Percentiles rank a stretch among this genome's conserved stretches.
Evolutionary conservation across 805 yeast genomes (phyloP).

Genomic region (Komagataella pastoris): DNA sequence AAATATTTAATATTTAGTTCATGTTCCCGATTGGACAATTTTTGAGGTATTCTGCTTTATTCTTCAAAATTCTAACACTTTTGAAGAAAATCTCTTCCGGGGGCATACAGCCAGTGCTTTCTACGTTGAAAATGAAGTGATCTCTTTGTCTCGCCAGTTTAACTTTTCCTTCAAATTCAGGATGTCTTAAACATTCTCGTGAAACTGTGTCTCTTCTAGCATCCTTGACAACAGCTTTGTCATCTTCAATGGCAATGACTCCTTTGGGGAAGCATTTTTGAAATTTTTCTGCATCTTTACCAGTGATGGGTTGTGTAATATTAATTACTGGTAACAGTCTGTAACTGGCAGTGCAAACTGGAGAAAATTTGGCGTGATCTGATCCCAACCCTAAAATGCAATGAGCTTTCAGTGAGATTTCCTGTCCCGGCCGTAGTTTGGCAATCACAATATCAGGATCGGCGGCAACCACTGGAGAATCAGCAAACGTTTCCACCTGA

Average conservation of each 20-base stretch:
- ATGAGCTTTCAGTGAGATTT: conserved; percentile 79
- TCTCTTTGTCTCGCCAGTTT: conserved; percentile 84
- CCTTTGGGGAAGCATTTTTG: conserved; percentile 90
- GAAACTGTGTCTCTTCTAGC: conserved; percentile 94
- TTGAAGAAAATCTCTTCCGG: conserved; percentile 95
- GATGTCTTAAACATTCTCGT: conserved; percentile 90
- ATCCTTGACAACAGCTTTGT: conserved; percentile 72
- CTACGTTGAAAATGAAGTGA: conserved; percentile 90
- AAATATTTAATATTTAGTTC: background rate
- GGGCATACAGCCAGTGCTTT: conserved; percentile 91
- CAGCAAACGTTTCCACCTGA: conserved; percentile 60
- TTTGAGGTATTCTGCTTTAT: conserved; percentile 71
- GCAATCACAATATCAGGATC: conserved; percentile 88
- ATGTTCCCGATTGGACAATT: conserved; percentile 55
- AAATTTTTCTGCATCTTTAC: conserved; percentile 65
- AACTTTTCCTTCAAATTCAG: conserved; percentile 80
- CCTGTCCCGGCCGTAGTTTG: conserved; percentile 94
- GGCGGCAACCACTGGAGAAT: conserved; percentile 55
- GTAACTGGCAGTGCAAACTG: conserved; percentile 94
- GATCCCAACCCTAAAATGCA: conserved; percentile 85
- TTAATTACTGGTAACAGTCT: conserved; percentile 82
- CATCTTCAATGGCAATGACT: conserved; percentile 64
- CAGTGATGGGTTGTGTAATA: conserved; percentile 60
- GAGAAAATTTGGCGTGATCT: conserved; percentile 96
- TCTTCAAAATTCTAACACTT: conserved; percentile 71